Conservation (phyloP, 768 basidiomycete species). For the Rhodotorula paludigena region DNA sequence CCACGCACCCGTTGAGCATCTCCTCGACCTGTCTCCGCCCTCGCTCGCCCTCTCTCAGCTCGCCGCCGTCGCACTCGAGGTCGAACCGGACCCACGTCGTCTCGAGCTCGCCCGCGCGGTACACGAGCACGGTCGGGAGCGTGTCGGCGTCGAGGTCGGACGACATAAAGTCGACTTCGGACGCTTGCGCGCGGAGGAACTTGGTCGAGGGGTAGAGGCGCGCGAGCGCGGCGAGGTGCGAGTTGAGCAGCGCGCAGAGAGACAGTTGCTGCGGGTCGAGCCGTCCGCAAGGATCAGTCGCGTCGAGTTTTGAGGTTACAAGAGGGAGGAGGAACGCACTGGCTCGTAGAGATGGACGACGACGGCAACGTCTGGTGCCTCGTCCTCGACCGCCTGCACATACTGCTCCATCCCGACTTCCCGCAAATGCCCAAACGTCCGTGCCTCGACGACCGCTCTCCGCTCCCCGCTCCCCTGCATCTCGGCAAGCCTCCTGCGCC, state of each 20-base stretch:
- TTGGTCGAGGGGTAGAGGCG: constrained; percentile 40
- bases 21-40: constrained; percentile 5
- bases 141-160: constrained; percentile 38
- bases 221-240: constrained; percentile 40
- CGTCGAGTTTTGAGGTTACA: too few species aligned
- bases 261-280: constrained; percentile 27
- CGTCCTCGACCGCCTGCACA: constrained; percentile 41
- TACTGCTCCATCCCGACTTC: constrained; percentile 40
- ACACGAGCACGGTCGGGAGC: constrained; percentile 42
- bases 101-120: constrained; percentile 40
- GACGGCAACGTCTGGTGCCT: constrained; percentile 34
- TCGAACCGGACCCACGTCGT: constrained; percentile 40
- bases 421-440: constrained; percentile 41
- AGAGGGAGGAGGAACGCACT: constrained; percentile 18
- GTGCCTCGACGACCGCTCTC: not conserved
- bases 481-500: constrained; percentile 26
- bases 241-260: constrained; percentile 37
- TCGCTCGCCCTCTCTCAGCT: constrained; percentile 9
- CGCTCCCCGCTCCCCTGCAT: constrained; percentile 17
- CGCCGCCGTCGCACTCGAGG: constrained; percentile 16
- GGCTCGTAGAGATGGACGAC: constrained; percentile 42
- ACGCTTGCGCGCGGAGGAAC: constrained; percentile 38
- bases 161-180: constrained; percentile 41
- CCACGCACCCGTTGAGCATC: constrained; percentile 11
- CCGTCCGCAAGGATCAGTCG: not conserved